Evolutionary conservation across 257 asterid species (phyloP).

Genomic region (Striga asiatica): DNA sequence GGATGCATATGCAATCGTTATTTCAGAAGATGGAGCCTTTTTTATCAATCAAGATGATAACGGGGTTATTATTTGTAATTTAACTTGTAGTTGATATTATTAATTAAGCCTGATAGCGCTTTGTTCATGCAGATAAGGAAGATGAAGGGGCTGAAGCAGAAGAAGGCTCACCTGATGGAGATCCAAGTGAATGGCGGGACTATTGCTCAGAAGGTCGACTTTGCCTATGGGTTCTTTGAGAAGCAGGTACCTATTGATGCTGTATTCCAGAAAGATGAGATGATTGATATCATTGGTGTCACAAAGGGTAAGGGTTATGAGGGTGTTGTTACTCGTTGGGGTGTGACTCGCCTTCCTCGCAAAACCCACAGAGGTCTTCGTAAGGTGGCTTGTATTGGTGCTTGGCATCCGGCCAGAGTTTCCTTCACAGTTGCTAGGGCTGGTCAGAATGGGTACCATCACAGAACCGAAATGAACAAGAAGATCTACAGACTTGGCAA

Average conservation of each 20-base stretch:
- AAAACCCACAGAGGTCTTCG: slow-evolving; percentile 63
- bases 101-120: neutral
- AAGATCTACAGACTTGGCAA: slow-evolving; percentile 54
- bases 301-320: slow-evolving; percentile 56
- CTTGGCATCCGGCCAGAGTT: slow-evolving; percentile 61
- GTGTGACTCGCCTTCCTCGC: slow-evolving; percentile 59
- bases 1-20: too few relatives aligned
- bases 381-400: slow-evolving; percentile 60
- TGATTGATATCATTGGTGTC: slow-evolving; percentile 55
- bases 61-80: too few relatives aligned
- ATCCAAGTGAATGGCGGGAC: slow-evolving; percentile 60
- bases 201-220: slow-evolving; percentile 55
- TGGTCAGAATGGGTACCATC: slow-evolving; percentile 62
- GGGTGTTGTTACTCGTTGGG: slow-evolving; percentile 69
- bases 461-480: slow-evolving; percentile 56
- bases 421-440: slow-evolving; percentile 54
- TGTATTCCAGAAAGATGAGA: slow-evolving; percentile 52
- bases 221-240: slow-evolving; percentile 50
- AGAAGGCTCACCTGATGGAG: slow-evolving; percentile 59
- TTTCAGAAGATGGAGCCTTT: too few relatives aligned
- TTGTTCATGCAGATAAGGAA: slow-evolving; percentile 35
- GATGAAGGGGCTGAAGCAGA: slow-evolving; percentile 56
- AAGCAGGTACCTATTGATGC: slow-evolving; percentile 52
- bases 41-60: too few relatives aligned
- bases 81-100: too few relatives aligned